Evolutionary conservation across 1,284 basidiomycete species (phyloP), one percentile per base, ranked within the genome.

Genomic region (Irpex sp.): DNA sequence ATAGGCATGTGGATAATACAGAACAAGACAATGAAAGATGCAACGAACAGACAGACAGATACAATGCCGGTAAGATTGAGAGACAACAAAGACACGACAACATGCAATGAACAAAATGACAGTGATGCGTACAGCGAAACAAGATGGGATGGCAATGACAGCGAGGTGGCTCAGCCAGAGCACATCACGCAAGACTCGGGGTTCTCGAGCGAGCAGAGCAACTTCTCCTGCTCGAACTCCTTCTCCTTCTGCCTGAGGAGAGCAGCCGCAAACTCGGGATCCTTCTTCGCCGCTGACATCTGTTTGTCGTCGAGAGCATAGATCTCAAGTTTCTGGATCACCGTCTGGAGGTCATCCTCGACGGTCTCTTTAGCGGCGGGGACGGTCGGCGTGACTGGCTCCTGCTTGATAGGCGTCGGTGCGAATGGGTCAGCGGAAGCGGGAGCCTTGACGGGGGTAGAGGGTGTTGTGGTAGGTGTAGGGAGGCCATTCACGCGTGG

Each of bases 141-240:
- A 9, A 51, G 17, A 17, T 17, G 49, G 19, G 9, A 8, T 17
- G 49, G 6, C 31, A 5, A 26, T 9, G 4, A 35, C 53, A 55
- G 21, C 21, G 21, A 21, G 21, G 21, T 3, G 4, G 15, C 60
- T 84, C 75, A 92, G 62, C 87, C 89, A 66, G 91, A 93, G 77
- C 91, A 93, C 92, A 93, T 93, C 71, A 93, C 69, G 70, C 92
- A 93, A 1, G 89, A 91, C 62, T 93, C 91, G 79, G 93, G 93
- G 77, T 97, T 97, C 76, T 95, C 93, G 46, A 97, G 66, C 57
- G 90, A 93, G 73, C 95, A 97, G 70, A 84, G 75, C 61, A 97
- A 75, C 76, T 90, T 88, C 9, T 88, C 95, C 61, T 92, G 88
- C 73, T 93, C 94, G 7, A 87, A 75, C 77, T 95, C 88, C n/a